Percentiles rank a stretch among this genome's conserved stretches.
These are phyloP conservation scores for Chlorella sp. DNA, from an alignment of 139 green algal genomes.

Conservation along the genomic window DNA sequence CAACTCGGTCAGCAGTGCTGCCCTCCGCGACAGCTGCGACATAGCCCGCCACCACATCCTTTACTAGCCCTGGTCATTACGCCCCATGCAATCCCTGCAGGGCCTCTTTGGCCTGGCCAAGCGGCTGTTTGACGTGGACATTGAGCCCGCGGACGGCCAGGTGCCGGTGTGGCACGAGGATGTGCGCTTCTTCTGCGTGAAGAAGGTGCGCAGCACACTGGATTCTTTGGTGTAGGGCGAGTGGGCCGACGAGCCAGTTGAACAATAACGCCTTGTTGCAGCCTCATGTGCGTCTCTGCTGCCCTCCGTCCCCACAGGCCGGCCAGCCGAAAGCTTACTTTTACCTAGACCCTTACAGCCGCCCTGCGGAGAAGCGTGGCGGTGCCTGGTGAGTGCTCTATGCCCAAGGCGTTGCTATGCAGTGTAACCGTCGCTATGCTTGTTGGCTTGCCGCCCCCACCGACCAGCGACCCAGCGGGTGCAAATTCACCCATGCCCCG, in stretches of 20 bases:
- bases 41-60: background rate
- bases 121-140: slow-evolving; percentile 88
- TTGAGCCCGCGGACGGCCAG: slow-evolving; percentile 88
- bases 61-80: background rate
- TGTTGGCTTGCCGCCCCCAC: too few relatives aligned
- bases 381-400: slow-evolving; percentile 85
- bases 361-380: slow-evolving; percentile 95
- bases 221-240: too few relatives aligned
- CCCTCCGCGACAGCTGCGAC: too few relatives aligned
- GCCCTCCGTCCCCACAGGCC: slow-evolving; percentile 20
- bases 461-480: too few relatives aligned
- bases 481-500: too few relatives aligned
- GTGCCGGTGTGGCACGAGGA: slow-evolving; percentile 91
- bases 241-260: too few relatives aligned
- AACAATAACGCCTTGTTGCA: too few relatives aligned
- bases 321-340: slow-evolving; percentile 90
- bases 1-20: too few relatives aligned
- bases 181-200: slow-evolving; percentile 92
- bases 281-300: too few relatives aligned
- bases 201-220: slow-evolving; percentile 24
- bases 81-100: slow-evolving; percentile 26
- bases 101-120: slow-evolving; percentile 67
- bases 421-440: too few relatives aligned
- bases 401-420: too few relatives aligned
- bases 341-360: slow-evolving; percentile 65